Percentiles rank a stretch among this genome's conserved stretches.
Conservation (phyloP, 1,139 yeast genomes). For the Diutina rugosa region DNA sequence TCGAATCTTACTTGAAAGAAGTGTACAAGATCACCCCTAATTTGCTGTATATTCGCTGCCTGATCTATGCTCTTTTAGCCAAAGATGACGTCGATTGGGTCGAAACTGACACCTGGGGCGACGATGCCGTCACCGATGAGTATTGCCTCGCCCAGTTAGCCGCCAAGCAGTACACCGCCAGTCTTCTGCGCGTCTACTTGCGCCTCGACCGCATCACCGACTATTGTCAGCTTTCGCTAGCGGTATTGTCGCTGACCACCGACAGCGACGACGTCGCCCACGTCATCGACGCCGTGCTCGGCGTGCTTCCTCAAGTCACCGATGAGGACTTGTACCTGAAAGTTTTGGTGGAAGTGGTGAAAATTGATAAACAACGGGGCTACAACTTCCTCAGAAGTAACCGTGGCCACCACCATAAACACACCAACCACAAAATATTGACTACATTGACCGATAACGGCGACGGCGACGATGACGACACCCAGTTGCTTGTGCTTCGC, state of each 20-base stretch:
- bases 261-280: neutral
- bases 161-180: neutral
- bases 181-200: neutral
- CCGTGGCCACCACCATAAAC: neutral
- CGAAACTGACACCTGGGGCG: neutral
- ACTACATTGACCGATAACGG: neutral
- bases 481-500: neutral
- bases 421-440: neutral
- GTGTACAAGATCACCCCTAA: conserved; percentile 1
- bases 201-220: neutral
- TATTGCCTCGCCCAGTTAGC: neutral
- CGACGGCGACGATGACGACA: neutral
- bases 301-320: neutral
- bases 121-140: neutral
- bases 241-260: neutral
- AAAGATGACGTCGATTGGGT: neutral
- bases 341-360: neutral
- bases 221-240: neutral
- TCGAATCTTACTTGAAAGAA: neutral
- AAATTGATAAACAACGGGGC: neutral
- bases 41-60: neutral
- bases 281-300: neutral
- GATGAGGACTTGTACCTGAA: neutral
- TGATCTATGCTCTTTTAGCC: neutral
- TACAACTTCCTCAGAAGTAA: neutral